A percentile compares a stretch with the other conserved stretches of the same genome.
Conservation (phyloP, 805 yeast species). For the Candida xiaguanensis region DNA sequence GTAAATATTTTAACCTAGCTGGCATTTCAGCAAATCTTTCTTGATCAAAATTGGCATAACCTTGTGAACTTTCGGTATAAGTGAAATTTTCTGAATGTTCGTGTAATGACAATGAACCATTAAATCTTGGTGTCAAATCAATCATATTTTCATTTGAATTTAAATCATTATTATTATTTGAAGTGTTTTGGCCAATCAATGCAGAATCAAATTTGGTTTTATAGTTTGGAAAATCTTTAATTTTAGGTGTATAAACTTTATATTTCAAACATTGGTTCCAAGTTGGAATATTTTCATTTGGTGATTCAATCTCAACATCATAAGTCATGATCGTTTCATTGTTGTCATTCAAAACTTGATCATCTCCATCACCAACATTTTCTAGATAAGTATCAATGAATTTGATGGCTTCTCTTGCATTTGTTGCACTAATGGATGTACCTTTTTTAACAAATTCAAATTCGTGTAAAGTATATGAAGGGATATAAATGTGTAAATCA, state of each 20-base stretch:
- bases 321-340: conserved; percentile 9
- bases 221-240: conserved; percentile 48
- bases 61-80: conserved; percentile 25
- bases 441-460: conserved; percentile 57
- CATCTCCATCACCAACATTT: background rate
- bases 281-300: conserved; percentile 43
- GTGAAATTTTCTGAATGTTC: conserved; percentile 10
- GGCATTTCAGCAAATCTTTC: conserved; percentile 46
- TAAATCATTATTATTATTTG: background rate
- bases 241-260: conserved; percentile 42
- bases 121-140: background rate
- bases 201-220: conserved; percentile 33
- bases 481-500: conserved; percentile 43
- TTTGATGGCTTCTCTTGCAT: conserved; percentile 61
- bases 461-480: conserved; percentile 56
- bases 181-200: conserved; percentile 16
- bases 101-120: background rate
- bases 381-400: conserved; percentile 51
- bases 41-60: conserved; percentile 22
- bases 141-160: conserved; percentile 4
- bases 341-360: conserved; percentile 8
- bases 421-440: conserved; percentile 51
- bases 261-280: conserved; percentile 49
- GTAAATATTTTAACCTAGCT: conserved; percentile 46
- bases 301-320: conserved; percentile 33